Evolutionary conservation across 208 protist genomes (phyloP), one percentile per base, ranked within the genome.

Genomic region (Balamuthia mandrillaris): DNA sequence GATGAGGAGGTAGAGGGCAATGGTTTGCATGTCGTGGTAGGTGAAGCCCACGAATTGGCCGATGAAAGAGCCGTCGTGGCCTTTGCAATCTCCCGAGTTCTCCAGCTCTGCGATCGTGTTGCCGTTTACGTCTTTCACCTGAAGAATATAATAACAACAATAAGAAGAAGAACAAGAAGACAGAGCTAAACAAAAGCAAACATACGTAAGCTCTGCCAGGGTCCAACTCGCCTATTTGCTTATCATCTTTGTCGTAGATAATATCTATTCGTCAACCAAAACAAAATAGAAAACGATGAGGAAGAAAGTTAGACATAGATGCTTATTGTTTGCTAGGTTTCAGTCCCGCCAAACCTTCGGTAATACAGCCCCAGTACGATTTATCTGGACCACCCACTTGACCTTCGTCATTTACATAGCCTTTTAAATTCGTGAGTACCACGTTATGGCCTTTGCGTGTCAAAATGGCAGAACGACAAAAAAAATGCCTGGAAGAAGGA

Each of bases 21-120:
- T 44, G 3, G 81, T 77, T 44, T 75, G 68, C 5, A 85, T 9
- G 33, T 85, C 81, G 37, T 74, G 65, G 81, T 65, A 85, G 1
- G 81, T 77, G 52, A 85, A 85, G 10, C 81, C 81, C 66, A 39
- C 74, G 24, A 81, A 81, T 39, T 81, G 74, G 74, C 74, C 74
- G 27, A 81, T 81, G 51, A 81, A 81, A 7, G 74, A 81, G 21
- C 74, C 41, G 21, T 81, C 74, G 29, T 81, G 45, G 2, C 74
- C 74, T 24, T 58, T 81, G 49, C 74, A 81, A 14, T 81, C 74
- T 4, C 74, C 74, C 16, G 74, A n/a, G 51, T 81, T 81, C 21
- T 65, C 54, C 74, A 81, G 58, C 74, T 81, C 74, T 18, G 51
- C 58, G n/a, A 81, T 41, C 0, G 49, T 81, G 51, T 63, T 81